Evolutionary conservation across 2,329 filamentous ascomycete species (phyloP).

Genomic region (Xylaria sp.): DNA sequence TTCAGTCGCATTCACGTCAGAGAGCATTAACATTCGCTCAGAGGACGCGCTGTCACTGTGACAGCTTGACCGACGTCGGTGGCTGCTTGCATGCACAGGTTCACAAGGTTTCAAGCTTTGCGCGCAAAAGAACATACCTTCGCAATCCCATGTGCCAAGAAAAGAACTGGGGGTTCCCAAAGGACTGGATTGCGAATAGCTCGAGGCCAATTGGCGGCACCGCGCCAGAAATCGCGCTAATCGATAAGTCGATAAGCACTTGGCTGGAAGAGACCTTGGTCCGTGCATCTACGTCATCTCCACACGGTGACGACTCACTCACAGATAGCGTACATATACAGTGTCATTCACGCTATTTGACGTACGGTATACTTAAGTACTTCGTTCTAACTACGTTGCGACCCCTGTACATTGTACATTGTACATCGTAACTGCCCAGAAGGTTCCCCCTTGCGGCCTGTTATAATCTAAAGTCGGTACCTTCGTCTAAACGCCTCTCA

Average conservation of each 20-base stretch:
- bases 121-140: constrained; percentile 38
- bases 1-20: constrained; percentile 28
- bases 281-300: constrained; percentile 40
- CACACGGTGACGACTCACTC: constrained; percentile 9
- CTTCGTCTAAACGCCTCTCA: not conserved
- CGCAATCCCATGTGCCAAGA: constrained; percentile 32
- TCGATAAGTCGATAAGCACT: constrained; percentile 35
- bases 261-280: not conserved
- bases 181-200: constrained; percentile 30
- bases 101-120: constrained; percentile 28
- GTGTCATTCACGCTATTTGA: not conserved
- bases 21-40: constrained; percentile 33
- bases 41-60: constrained; percentile 3
- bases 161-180: constrained; percentile 30
- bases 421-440: not conserved
- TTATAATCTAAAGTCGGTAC: too few relatives aligned
- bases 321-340: constrained; percentile 6
- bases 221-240: not conserved
- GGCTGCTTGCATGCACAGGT: constrained; percentile 23
- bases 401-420: not conserved
- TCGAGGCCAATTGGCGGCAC: constrained; percentile 37
- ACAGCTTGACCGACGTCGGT: constrained; percentile 26
- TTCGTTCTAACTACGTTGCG: not conserved
- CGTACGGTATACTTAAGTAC: constrained; percentile 22
- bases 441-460: not conserved